These are phyloP conservation scores for Malus domestica DNA, from an alignment of 306 rosid species.

Conservation along the genomic window ASM211411v1 NC_041801.1:21234501-21235000, in stretches of 20 bases:
- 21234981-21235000: conserved; percentile 28
- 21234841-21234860: neutral
- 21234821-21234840: conserved; percentile 34
- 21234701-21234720: neutral
- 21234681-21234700: neutral
- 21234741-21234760: conserved; percentile 84
- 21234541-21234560: conserved; percentile 3
- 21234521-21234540: neutral
- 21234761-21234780: conserved; percentile 60
- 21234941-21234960: conserved; percentile 32
- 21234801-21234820: conserved; percentile 25
- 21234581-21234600: conserved; percentile 34
- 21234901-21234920: neutral
- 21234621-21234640: conserved; percentile 62
- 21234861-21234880: neutral
- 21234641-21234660: conserved; percentile 22
- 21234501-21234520: neutral
- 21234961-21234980: conserved; percentile 49
- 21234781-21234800: conserved; percentile 43
- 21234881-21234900: neutral
- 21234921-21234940: neutral
- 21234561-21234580: conserved; percentile 18
- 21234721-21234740: neutral
- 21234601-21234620: conserved; percentile 79
- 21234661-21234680: neutral